phyloP scores from a whole-genome alignment of 2,329 filamentous ascomycete genomes.

The Pseudogymnoascus sp. region DNA sequence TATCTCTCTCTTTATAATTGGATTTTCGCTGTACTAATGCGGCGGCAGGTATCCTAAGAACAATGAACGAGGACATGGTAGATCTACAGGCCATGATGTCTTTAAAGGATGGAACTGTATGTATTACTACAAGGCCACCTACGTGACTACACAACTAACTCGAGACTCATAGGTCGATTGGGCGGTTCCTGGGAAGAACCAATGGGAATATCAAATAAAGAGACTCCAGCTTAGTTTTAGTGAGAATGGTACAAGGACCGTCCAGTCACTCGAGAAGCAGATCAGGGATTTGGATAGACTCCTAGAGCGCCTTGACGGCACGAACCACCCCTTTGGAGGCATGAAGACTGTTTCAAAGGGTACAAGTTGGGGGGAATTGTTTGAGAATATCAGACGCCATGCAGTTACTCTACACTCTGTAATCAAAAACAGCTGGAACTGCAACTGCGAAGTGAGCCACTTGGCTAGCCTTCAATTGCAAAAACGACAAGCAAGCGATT shows the following conservation, averaged over 20 bases:
- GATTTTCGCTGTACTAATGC: not conserved
- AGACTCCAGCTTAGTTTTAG: constrained; percentile 21
- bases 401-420: constrained; percentile 20
- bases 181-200: constrained; percentile 16
- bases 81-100: constrained; percentile 18
- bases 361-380: not conserved
- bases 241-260: constrained; percentile 16
- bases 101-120: constrained; percentile 21
- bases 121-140: not conserved
- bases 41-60: constrained; percentile 9
- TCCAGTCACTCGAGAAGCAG: constrained; percentile 17
- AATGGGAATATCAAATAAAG: constrained; percentile 22
- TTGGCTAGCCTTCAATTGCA: constrained; percentile 18
- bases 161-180: constrained; percentile 18
- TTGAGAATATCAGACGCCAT: constrained; percentile 18
- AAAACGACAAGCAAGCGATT: constrained; percentile 15
- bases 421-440: constrained; percentile 20
- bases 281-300: constrained; percentile 16
- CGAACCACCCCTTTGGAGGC: not conserved
- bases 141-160: not conserved
- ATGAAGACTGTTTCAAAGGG: not conserved
- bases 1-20: not conserved
- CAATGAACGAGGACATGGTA: constrained; percentile 16
- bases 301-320: not conserved
- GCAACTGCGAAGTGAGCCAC: constrained; percentile 18